phyloP scores from a whole-genome alignment of 2,329 filamentous ascomycete species.

The Exophiala calicioides region DNA sequence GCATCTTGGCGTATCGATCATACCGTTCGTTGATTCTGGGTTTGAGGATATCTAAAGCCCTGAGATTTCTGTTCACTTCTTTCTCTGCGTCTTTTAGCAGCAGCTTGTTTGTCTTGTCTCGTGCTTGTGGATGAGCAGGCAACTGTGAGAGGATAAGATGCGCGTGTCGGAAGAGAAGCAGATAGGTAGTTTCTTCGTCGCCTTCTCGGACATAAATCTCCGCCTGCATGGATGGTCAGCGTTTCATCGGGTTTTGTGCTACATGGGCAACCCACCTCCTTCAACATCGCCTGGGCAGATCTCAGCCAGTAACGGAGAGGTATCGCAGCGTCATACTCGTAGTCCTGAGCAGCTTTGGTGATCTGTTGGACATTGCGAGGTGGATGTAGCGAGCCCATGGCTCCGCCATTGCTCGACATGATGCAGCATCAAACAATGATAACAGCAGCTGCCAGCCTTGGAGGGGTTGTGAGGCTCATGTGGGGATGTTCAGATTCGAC shows the following conservation, averaged over 20 bases:
- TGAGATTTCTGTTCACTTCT: constrained; percentile 64
- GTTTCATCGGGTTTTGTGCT: not conserved
- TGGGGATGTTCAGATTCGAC: not conserved
- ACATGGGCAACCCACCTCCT: constrained; percentile 63
- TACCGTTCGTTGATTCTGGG: constrained; percentile 73
- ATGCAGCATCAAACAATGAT: constrained; percentile 1
- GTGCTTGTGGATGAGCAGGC: constrained; percentile 72
- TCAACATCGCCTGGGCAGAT: constrained; percentile 74
- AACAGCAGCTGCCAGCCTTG: not conserved
- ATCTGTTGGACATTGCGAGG: constrained; percentile 79
- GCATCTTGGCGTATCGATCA: constrained; percentile 63
- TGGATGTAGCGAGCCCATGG: constrained; percentile 17
- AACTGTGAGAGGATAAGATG: constrained; percentile 78
- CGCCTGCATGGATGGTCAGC: constrained; percentile 58
- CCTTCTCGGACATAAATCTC: constrained; percentile 81
- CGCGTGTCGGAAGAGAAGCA: constrained; percentile 87
- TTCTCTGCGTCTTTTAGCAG: constrained; percentile 59
- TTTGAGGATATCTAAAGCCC: constrained; percentile 74
- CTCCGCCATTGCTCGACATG: constrained; percentile 25
- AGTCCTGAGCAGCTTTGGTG: constrained; percentile 71
- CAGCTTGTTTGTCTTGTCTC: constrained; percentile 60
- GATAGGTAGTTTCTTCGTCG: constrained; percentile 83
- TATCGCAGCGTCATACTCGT: constrained; percentile 76
- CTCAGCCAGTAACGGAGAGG: constrained; percentile 79
- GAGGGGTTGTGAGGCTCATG: constrained; percentile 5